Evolutionary conservation across 176 grass and related monocot genomes (phyloP).

Genomic region (Panicum miliaceum): DNA sequence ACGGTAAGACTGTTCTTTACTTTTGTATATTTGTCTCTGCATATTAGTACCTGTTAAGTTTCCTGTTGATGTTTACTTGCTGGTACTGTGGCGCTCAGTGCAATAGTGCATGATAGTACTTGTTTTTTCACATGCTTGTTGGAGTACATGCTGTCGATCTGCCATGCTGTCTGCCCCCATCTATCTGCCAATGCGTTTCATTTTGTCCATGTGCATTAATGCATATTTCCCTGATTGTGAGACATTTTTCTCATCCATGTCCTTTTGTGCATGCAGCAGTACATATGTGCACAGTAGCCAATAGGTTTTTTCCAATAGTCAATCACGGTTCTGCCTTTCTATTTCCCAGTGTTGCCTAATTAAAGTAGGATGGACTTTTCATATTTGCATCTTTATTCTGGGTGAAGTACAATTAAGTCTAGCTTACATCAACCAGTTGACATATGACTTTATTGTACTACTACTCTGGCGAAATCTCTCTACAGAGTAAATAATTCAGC

Average conservation of each 20-base stretch:
- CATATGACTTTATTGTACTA: slow-evolving; percentile 23
- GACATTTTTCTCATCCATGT: slow-evolving; percentile 36
- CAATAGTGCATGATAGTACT: slow-evolving; percentile 31
- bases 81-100: slow-evolving; percentile 28
- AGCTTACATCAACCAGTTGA: slow-evolving; percentile 4
- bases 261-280: slow-evolving; percentile 33
- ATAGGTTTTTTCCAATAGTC: slow-evolving; percentile 21
- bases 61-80: slow-evolving; percentile 24
- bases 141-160: slow-evolving; percentile 43
- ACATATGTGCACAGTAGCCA: slow-evolving; percentile 34
- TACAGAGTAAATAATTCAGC: slow-evolving; percentile 17
- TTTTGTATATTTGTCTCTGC: slow-evolving; percentile 27
- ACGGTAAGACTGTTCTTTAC: slow-evolving; percentile 54
- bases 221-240: slow-evolving; percentile 31
- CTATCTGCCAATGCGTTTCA: slow-evolving; percentile 20
- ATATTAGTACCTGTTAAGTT: slow-evolving; percentile 28
- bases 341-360: slow-evolving; percentile 21
- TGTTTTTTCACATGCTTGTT: slow-evolving; percentile 47
- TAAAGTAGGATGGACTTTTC: slow-evolving; percentile 23
- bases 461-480: slow-evolving; percentile 29
- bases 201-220: slow-evolving; percentile 49
- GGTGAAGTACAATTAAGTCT: slow-evolving; percentile 8
- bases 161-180: slow-evolving; percentile 38
- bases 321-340: slow-evolving; percentile 11
- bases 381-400: slow-evolving; percentile 37